Evolutionary conservation across 2,329 filamentous ascomycete genomes (phyloP).

Genomic region (Xylaria sp.): DNA sequence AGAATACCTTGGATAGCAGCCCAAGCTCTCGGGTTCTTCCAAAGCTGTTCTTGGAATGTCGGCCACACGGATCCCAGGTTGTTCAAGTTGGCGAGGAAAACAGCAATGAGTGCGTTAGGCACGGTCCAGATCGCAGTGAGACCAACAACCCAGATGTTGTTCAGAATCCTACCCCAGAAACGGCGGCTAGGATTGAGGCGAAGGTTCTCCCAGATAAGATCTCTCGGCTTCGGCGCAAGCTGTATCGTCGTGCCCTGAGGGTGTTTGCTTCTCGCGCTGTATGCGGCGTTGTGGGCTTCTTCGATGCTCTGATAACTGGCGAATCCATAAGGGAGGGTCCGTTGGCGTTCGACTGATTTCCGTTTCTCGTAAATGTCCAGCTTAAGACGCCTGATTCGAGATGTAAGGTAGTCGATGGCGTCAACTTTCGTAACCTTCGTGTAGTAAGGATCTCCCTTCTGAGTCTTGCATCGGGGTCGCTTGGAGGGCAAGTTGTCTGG

Average conservation of each 20-base stretch:
- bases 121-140: slow-evolving; percentile 80
- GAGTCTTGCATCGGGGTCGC: slow-evolving; percentile 70
- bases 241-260: slow-evolving; percentile 68
- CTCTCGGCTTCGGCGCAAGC: slow-evolving; percentile 77
- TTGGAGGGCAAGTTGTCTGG: slow-evolving; percentile 69
- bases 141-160: slow-evolving; percentile 50
- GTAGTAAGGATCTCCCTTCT: slow-evolving; percentile 67
- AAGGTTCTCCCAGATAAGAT: slow-evolving; percentile 76
- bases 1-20: slow-evolving; percentile 83
- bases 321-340: slow-evolving; percentile 88
- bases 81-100: slow-evolving; percentile 78
- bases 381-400: slow-evolving; percentile 75
- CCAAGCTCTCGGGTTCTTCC: slow-evolving; percentile 61
- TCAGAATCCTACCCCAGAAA: slow-evolving; percentile 65
- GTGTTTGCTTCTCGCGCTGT: slow-evolving; percentile 69
- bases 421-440: slow-evolving; percentile 68
- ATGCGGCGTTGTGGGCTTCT: slow-evolving; percentile 81
- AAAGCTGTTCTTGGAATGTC: slow-evolving; percentile 60
- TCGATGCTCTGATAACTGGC: slow-evolving; percentile 81
- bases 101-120: slow-evolving; percentile 85
- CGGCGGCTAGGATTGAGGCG: slow-evolving; percentile 58
- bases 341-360: slow-evolving; percentile 72
- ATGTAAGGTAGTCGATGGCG: slow-evolving; percentile 84
- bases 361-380: slow-evolving; percentile 75
- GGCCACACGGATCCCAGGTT: slow-evolving; percentile 77